Conservation (phyloP, 345 rosid genomes). For the Eucalyptus marginata region DNA sequence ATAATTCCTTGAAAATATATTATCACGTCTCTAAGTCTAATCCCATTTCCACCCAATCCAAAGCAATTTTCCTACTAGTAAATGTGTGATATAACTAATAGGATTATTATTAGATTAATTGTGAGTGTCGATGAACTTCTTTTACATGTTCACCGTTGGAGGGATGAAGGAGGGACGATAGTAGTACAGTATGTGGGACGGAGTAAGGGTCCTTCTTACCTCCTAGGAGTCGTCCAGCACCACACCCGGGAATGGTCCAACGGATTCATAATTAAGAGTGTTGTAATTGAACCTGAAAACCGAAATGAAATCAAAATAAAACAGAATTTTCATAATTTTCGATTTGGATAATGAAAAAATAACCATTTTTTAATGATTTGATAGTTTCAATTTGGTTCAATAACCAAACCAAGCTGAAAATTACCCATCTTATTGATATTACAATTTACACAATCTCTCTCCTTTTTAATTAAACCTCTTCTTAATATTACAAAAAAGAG, state of each 20-base stretch:
- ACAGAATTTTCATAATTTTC: rapidly evolving
- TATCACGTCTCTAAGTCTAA: no score
- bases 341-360: rapidly evolving
- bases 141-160: neutral
- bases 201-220: neutral
- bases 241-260: neutral
- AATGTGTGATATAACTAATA: neutral
- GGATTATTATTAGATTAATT: neutral
- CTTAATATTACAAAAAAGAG: no score
- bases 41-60: no score
- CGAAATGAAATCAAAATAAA: neutral
- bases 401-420: neutral
- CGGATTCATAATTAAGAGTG: neutral
- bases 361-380: no score
- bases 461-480: no score
- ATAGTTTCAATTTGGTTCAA: neutral
- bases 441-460: no score
- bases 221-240: neutral
- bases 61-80: no score
- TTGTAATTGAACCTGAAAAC: no score
- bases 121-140: neutral
- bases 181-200: neutral
- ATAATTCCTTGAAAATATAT: no score
- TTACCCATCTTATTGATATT: neutral
- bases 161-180: no score